Conservation (phyloP, 1,284 basidiomycete species). For the Boletus smithii region DNA sequence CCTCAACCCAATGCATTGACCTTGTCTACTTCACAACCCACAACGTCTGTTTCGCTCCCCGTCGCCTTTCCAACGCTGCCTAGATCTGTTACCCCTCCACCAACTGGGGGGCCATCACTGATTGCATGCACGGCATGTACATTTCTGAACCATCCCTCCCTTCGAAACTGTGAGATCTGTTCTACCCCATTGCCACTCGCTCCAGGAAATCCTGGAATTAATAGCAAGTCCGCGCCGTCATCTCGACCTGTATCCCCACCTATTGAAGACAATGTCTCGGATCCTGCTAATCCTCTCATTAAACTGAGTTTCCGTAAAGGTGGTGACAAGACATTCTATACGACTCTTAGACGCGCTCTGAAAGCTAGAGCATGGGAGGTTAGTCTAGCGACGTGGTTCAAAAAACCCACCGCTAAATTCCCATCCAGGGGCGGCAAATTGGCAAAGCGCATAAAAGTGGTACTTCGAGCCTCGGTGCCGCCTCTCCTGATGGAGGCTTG, state of each 20-base stretch:
- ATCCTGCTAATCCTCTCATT: slow-evolving; percentile 43
- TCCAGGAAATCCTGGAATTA: slow-evolving; percentile 21
- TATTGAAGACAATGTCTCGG: slow-evolving; percentile 34
- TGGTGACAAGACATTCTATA: slow-evolving; percentile 85
- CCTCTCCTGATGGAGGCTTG: slow-evolving; percentile 17
- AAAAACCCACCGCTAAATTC: slow-evolving; percentile 8
- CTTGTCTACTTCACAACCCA: slow-evolving; percentile 39
- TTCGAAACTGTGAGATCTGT: slow-evolving; percentile 86
- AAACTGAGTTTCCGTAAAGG: slow-evolving; percentile 89
- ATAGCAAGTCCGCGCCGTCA: slow-evolving; percentile 57
- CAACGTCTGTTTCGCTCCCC: slow-evolving; percentile 33
- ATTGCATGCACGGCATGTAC: slow-evolving; percentile 86
- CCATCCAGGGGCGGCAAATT: slow-evolving; percentile 27
- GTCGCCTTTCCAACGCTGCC: slow-evolving; percentile 24
- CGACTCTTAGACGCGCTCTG: slow-evolving; percentile 72
- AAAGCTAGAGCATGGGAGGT: slow-evolving; percentile 83
- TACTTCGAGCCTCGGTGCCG: slow-evolving; percentile 19
- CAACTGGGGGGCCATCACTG: slow-evolving; percentile 6
- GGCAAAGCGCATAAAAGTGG: slow-evolving; percentile 25
- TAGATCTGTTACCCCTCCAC: slow-evolving; percentile 17
- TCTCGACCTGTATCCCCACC: slow-evolving; percentile 55
- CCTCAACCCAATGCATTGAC: slow-evolving; percentile 29
- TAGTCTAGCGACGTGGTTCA: slow-evolving; percentile 20
- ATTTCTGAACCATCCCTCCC: slow-evolving; percentile 83
- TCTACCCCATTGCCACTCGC: slow-evolving; percentile 56